Base-by-base conservation (phyloP, 768 basidiomycete genomes). In the Leccinum sublutescens region DNA sequence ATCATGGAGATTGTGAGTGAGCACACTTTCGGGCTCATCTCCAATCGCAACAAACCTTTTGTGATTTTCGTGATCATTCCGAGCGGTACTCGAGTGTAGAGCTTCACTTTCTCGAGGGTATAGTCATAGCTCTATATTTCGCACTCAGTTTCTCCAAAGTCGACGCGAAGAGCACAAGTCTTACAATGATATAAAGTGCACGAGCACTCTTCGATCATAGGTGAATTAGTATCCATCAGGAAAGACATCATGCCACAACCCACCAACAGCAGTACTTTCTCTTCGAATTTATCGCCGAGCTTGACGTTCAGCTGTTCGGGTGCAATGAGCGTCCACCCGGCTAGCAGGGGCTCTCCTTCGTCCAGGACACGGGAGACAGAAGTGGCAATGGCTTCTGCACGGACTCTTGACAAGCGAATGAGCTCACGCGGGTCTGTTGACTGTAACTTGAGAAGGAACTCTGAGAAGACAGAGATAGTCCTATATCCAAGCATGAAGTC, bases 361-460 rank as follows among this genome's bases (percentile, higher is more conserved):
- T 79, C 74, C 5, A 96, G 68, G 3, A 93, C 87, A 29, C 89
- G 79, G 1, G 88, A 86, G 2, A 92, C 86, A 49, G 88, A 91
- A 0, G 89, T 95, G 34, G 95, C 92, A 64, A 98, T 89, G 3
- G 97, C 97, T 66, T 95, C 95, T 23, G 90, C 84, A 34, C 97
- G 85, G 52, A 98, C 88, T 72, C 89, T 89, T 1, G 93, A 92
- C 40, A 99, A 78, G 50, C 93, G 85, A 50, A 96, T 85, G 45
- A 98, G 79, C 67, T 95, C 93, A 40, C 89, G 81, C 1, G 95
- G 95, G 72, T 99, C 97, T n/a, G 91, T 88, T 11, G 92, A 91
- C 66, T 89, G 87, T 50, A 99, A 78, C 64, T 87, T 94, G 58
- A 89, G 80, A 55, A 97, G 76, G 71, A 98, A 98, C 73, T 98